A percentile compares a stretch with the other conserved stretches of the same genome.
phyloP scores from a whole-genome alignment of 2,329 filamentous ascomycete species.

The Botrytis sinoallii region DNA sequence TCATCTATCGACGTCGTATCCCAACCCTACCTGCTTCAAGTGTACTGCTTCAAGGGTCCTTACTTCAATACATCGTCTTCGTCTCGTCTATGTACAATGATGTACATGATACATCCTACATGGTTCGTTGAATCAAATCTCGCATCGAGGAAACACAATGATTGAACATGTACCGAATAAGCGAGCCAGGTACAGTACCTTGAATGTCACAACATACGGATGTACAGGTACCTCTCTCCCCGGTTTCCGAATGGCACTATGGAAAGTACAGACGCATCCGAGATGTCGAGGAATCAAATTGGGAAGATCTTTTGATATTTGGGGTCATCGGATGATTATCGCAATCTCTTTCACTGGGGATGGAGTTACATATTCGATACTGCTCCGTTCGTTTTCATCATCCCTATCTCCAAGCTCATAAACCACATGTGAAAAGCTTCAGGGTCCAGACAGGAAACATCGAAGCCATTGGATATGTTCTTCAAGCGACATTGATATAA shows the following conservation, averaged over 20 bases:
- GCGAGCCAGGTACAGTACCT: background rate
- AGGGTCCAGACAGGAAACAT: background rate
- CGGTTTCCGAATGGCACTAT: background rate
- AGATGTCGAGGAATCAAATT: background rate
- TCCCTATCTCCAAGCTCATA: background rate
- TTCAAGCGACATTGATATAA: background rate
- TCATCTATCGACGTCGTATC: background rate
- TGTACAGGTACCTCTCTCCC: background rate
- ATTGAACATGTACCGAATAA: background rate
- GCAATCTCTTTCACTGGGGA: background rate
- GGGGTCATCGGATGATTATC: background rate
- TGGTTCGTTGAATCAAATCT: background rate
- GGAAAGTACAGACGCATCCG: background rate
- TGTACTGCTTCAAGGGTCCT: background rate
- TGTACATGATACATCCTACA: background rate
- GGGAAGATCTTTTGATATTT: background rate
- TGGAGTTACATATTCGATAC: background rate
- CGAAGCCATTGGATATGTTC: background rate
- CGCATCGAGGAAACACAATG: background rate
- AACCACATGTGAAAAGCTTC: background rate
- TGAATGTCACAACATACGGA: background rate
- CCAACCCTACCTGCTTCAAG: background rate
- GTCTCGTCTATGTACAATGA: background rate
- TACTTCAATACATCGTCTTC: background rate
- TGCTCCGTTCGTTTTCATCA: background rate